Base-by-base conservation (phyloP, 2,329 filamentous ascomycete genomes). In the Ustulina deusta region DNA sequence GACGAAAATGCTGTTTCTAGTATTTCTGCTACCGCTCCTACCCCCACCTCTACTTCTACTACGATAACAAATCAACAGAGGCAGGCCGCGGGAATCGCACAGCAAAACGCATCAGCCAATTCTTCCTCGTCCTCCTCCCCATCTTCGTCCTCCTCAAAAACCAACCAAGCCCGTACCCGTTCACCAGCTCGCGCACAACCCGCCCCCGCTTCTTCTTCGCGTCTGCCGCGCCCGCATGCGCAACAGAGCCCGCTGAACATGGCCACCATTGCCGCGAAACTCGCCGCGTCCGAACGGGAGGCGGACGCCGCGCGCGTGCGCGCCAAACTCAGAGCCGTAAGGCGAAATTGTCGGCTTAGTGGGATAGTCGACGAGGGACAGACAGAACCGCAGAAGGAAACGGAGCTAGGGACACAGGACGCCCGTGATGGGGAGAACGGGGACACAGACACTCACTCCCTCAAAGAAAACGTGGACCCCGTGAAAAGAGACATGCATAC, bases 281-380 rank as follows among this genome's bases (percentile, higher is more conserved):
- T 90, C 0, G 89, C 87, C 0, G 88, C 89, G 1, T 87, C 88
- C 0, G 89, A 90, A 70, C 83, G 86, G 20, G 87, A 90, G 61
- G 89, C 89, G 3, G 87, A 90, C 70, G 88, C 88, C 1, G 88
- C 88, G 1, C 83, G 88, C 27, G 87, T 90, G 0, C 81, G 88
- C 3, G 89, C 89, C 2, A 90, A 90, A 75, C 82, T 90, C 34
- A 85, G 83, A 72, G 87, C 88, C 0, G 85, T 85, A 2, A 78
- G 83, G 38, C 51, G 78, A 13, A 78, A 77, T 65, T 77, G 78
- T 32, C 34, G 63, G 70, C 63, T 62, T 74, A 58, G 66, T 69
- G 57, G 42, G 32, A 17, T 17, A 22, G 9, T 6, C 11, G 25
- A 29, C n/a, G 54, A 52, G 9, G 29, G 17, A 20, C 27, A 34